These are phyloP conservation scores for Misopates orontium DNA, from an alignment of 257 asterid genomes.

Conservation along the genomic window DNA sequence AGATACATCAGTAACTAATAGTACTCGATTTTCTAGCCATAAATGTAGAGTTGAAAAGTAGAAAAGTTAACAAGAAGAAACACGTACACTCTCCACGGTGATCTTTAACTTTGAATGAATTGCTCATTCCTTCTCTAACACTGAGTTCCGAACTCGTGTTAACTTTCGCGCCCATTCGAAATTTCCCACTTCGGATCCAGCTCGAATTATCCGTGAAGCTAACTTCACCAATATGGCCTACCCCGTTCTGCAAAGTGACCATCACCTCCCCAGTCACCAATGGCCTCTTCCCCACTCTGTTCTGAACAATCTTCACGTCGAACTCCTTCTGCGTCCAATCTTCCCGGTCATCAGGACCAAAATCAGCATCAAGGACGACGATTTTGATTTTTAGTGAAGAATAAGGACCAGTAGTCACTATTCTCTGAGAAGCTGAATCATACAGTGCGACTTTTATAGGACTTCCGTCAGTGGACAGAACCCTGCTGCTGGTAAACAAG, in stretches of 20 bases:
- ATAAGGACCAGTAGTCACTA: conserved; percentile 34
- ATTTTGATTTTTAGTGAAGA: conserved; percentile 37
- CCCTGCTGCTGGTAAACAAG: conserved; percentile 41
- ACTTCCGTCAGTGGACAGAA: conserved; percentile 33
- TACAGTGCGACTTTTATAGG: conserved; percentile 33
- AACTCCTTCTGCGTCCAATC: conserved; percentile 39
- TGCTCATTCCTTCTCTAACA: conserved; percentile 77
- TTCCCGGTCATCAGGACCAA: conserved; percentile 33
- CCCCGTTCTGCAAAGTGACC: conserved; percentile 38
- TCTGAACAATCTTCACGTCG: conserved; percentile 33
- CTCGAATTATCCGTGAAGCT: conserved; percentile 57
- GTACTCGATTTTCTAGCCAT: background rate
- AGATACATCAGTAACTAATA: conserved; percentile 14
- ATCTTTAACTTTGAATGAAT: conserved; percentile 77
- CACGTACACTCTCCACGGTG: conserved; percentile 89
- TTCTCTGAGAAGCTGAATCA: conserved; percentile 32
- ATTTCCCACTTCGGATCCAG: conserved; percentile 60
- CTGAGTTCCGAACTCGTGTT: conserved; percentile 27
- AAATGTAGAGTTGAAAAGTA: background rate
- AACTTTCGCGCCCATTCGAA: conserved; percentile 47
- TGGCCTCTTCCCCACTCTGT: conserved; percentile 44
- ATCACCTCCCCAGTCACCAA: conserved; percentile 41
- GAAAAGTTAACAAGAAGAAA: background rate
- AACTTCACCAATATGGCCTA: conserved; percentile 41
- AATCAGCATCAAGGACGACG: conserved; percentile 44